phyloP scores from a whole-genome alignment of 257 asterid genomes.

The Echites panduratus region DNA sequence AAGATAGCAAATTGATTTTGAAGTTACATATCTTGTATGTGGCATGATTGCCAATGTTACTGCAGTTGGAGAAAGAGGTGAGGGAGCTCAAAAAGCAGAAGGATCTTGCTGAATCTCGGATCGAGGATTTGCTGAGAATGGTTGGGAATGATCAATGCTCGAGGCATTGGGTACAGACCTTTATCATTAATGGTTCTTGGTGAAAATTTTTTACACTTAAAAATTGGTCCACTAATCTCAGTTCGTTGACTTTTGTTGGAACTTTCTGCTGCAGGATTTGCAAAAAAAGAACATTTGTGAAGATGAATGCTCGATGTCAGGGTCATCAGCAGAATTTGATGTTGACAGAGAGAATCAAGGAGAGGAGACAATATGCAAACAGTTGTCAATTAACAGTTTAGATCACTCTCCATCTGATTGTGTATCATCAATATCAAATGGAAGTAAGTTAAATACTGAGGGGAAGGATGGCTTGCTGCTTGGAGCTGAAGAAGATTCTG shows the following conservation, averaged over 20 bases:
- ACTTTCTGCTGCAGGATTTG: constrained; percentile 14
- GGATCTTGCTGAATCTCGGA: constrained; percentile 71
- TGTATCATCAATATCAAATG: constrained; percentile 8
- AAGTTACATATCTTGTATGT: background rate
- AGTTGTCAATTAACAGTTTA: constrained; percentile 9
- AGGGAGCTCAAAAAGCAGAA: constrained; percentile 68
- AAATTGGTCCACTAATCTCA: constrained; percentile 7
- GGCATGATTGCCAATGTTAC: constrained; percentile 7
- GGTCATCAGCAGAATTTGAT: constrained; percentile 28
- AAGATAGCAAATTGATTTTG: background rate
- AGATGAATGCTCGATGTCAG: constrained; percentile 30
- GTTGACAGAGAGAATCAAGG: constrained; percentile 18
- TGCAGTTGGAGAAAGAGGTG: constrained; percentile 91
- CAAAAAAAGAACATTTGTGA: constrained; percentile 18
- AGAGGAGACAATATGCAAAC: constrained; percentile 20
- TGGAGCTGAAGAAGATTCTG: constrained; percentile 46
- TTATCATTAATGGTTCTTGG: background rate
- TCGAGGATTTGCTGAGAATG: constrained; percentile 47
- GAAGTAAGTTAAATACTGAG: constrained; percentile 24
- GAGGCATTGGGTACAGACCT: constrained; percentile 20
- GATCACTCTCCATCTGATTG: constrained; percentile 20
- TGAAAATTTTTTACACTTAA: background rate
- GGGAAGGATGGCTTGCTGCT: constrained; percentile 24
- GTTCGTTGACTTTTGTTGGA: constrained; percentile 5
- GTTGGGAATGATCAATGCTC: constrained; percentile 39